Percentiles rank a stretch among this genome's conserved stretches.
phyloP scores from a whole-genome alignment of 164 flowering plant genomes.

The Nymphaea thermarum region DNA sequence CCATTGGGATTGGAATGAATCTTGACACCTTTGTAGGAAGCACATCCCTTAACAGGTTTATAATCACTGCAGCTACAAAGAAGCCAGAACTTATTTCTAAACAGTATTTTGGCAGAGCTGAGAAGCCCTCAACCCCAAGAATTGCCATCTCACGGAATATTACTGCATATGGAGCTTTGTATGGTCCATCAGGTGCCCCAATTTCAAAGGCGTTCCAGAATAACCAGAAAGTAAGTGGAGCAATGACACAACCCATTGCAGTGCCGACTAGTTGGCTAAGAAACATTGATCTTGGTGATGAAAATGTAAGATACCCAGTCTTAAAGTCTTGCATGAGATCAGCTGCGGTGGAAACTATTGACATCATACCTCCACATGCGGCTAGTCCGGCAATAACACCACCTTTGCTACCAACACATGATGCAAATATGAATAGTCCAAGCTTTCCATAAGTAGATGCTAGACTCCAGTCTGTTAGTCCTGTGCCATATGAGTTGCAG shows the following conservation, averaged over 20 bases:
- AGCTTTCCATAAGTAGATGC: slow-evolving; percentile 88
- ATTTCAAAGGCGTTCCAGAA: slow-evolving; percentile 90
- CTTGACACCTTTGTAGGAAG: slow-evolving; percentile 43
- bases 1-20: slow-evolving; percentile 94
- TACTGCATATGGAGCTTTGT: slow-evolving; percentile 75
- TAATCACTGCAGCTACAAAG: slow-evolving; percentile 54
- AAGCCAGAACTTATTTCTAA: slow-evolving; percentile 66
- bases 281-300: slow-evolving; percentile 93
- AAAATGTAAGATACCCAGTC: slow-evolving; percentile 86
- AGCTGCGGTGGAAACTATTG: slow-evolving; percentile 94
- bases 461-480: slow-evolving; percentile 93
- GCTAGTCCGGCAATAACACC: slow-evolving; percentile 94
- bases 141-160: slow-evolving; percentile 93
- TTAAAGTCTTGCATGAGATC: slow-evolving; percentile 98
- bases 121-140: slow-evolving; percentile 90
- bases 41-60: slow-evolving; percentile 71
- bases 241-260: slow-evolving; percentile 91
- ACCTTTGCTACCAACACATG: slow-evolving; percentile 66
- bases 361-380: slow-evolving; percentile 92
- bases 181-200: slow-evolving; percentile 80
- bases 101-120: slow-evolving; percentile 87
- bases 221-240: slow-evolving; percentile 91
- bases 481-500: slow-evolving; percentile 95
- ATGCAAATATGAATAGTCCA: slow-evolving; percentile 76
- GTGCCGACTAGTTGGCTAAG: slow-evolving; percentile 84